A percentile compares a stretch with the other conserved stretches of the same genome.
Conservation (phyloP, 2,329 filamentous ascomycete genomes). For the Drechmeria coniospora region DNA sequence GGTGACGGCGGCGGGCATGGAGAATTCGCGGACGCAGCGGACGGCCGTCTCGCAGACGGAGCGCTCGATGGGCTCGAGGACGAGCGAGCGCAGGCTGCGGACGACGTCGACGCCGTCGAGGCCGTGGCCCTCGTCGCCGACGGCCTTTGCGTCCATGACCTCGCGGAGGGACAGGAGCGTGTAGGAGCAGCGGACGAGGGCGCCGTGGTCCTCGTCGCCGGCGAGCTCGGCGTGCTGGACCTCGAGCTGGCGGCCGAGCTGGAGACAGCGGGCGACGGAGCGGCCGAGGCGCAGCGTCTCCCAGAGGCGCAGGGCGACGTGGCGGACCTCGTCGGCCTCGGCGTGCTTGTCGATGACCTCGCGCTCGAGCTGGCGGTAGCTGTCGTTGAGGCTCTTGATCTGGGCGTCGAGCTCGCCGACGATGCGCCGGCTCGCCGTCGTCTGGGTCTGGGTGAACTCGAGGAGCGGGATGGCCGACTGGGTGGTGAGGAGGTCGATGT, state of each 20-base stretch:
- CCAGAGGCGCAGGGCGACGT: slow-evolving; percentile 65
- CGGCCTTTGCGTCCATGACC: slow-evolving; percentile 49
- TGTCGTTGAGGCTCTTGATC: slow-evolving; percentile 64
- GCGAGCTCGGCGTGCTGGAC: slow-evolving; percentile 57
- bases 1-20: slow-evolving; percentile 42
- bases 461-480: slow-evolving; percentile 71
- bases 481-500: slow-evolving; percentile 81
- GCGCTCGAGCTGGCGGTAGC: slow-evolving; percentile 70
- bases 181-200: slow-evolving; percentile 68
- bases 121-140: slow-evolving; percentile 61
- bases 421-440: slow-evolving; percentile 55
- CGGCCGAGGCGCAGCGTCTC: slow-evolving; percentile 64
- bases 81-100: slow-evolving; percentile 50
- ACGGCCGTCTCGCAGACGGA: slow-evolving; percentile 60
- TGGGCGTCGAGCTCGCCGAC: slow-evolving; percentile 66
- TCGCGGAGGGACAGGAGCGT: slow-evolving; percentile 64
- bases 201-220: slow-evolving; percentile 51
- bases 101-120: slow-evolving; percentile 62
- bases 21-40: slow-evolving; percentile 71
- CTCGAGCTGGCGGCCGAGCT: slow-evolving; percentile 73
- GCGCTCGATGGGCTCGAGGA: slow-evolving; percentile 58
- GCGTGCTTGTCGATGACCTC: slow-evolving; percentile 79
- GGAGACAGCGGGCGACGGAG: slow-evolving; percentile 62
- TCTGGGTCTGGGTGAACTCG: slow-evolving; percentile 60
- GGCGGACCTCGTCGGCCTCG: slow-evolving; percentile 66